Base-by-base conservation (phyloP, 495 filamentous ascomycete genomes). In the Penicillium waksmanii region DNA sequence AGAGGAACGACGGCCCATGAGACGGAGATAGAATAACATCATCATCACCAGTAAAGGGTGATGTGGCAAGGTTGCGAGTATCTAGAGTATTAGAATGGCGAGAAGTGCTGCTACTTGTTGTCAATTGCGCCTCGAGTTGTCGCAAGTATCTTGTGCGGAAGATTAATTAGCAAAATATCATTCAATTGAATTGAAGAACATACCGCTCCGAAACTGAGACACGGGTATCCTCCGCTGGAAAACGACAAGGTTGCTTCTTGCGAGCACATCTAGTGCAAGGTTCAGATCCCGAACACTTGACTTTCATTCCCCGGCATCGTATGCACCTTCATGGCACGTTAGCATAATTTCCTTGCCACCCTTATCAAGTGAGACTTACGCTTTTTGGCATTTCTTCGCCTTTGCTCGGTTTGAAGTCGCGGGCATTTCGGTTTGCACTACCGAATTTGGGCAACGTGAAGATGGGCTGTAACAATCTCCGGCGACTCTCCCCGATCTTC, bases 251-350 rank as follows among this genome's bases (percentile, higher is more conserved):
- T 62, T 67, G 57, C 53, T 74, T 65, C 36, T 60, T 70, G 15
- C 73, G 71, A 12, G 57, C 58, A 56, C 73, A 76, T 58, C 73
- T 64, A 21, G 62, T 65, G 47, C 73, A 76, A 8, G 73, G 73
- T 9, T 67, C 56, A 2, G 66, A 61, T 18, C 68, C 72, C 1
- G 73, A 76, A 53, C 72, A 76, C 55, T 72, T 74, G 18, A 76
- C 73, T 55, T 76, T 76, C 70, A 75, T 74, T 9, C 66, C 64
- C 40, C 73, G 72, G 66, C 73, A 76, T 66, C 72, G 66, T 57
- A 61, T 56, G 57, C 72, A 73, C 34, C 73, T 74, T 40, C 7
- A 25, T 19, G 13, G 42, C 17, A 44, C 8, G 21, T 19, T 44
- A 17, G 17, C 40, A 35, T 53, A 18, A 33, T 18, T 19, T 55